Percentiles rank a stretch among this genome's conserved stretches.
Evolutionary conservation across 257 asterid species (phyloP).

Genomic region (Vinca minor): DNA sequence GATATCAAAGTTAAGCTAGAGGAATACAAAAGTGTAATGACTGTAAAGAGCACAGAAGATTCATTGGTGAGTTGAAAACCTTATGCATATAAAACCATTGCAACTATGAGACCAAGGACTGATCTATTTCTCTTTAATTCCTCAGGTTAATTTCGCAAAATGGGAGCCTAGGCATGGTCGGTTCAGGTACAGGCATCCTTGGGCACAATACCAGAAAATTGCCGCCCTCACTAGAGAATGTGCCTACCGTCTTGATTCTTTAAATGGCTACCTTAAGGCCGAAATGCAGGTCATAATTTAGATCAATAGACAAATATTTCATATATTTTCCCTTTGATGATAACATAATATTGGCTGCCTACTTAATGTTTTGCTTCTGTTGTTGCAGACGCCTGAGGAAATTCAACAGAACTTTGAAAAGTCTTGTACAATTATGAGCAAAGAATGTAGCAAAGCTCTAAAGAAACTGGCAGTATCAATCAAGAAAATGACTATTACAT

Average conservation of each 20-base stretch:
- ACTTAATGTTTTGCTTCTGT: background rate
- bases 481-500: conserved; percentile 38
- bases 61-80: conserved; percentile 37
- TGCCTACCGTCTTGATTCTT: too few relatives aligned
- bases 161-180: conserved; percentile 73
- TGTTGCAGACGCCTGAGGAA: conserved; percentile 29
- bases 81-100: background rate
- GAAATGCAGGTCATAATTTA: conserved; percentile 28
- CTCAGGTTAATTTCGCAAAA: conserved; percentile 55
- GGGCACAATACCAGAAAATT: conserved; percentile 51
- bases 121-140: background rate
- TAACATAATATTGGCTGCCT: background rate
- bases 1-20: too few relatives aligned
- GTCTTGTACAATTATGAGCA: conserved; percentile 36
- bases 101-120: background rate
- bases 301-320: too few relatives aligned
- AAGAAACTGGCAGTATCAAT: conserved; percentile 46
- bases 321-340: background rate
- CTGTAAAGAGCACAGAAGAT: too few relatives aligned
- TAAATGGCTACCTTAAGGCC: too few relatives aligned
- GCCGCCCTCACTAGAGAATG: conserved; percentile 36
- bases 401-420: conserved; percentile 27
- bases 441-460: conserved; percentile 41
- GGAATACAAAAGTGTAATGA: too few relatives aligned
- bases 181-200: conserved; percentile 55